Evolutionary conservation across 2,329 filamentous ascomycete species (phyloP), one percentile per base, ranked within the genome.

Genomic region (Massarina eburnea): DNA sequence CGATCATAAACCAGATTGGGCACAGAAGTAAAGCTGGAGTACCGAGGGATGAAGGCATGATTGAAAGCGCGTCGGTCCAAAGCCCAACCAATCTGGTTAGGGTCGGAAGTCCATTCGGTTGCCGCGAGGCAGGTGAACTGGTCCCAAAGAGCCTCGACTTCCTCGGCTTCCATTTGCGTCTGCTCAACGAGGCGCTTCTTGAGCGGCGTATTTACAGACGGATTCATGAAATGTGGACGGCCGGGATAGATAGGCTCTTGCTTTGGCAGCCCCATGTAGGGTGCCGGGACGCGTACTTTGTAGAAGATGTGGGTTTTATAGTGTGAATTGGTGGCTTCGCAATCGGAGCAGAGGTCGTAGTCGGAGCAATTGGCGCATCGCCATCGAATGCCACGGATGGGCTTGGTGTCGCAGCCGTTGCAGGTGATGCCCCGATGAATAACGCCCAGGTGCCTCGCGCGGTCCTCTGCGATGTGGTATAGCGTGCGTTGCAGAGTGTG

Each of bases 51-150:
- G 49, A 97, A 84, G 57, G 91, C 95, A 38, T 88, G 84, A 66
- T 96, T 90, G 71, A 99, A 99, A 0, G 90, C 95, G 69, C 87
- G 88, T 49, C 91, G 84, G 65, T 97, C 91, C 76, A 97, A 95
- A 26, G 91, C 94, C 57, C 92, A 79, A 44, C 81, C 78, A 33
- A 96, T 78, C 18, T 85, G 80, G 57, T 88, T 84, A 0, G 90
- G 88, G 64, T 97, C 92, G 15, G 86, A 81, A 26, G 83, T 75
- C 86, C 88, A 96, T 64, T 92, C 85, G 5, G 85, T 86, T 55
- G 88, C 92, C 33, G 92, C 92, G 71, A 96, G 85, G 67, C 91
- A 96, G 4, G 89, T 91, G 80, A 95, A 99, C 64, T 97, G 92
- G 63, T 97, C 92, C 86, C 91, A 97, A 33, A 95, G 82, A 6